Base-by-base conservation (phyloP, 1,284 basidiomycete genomes). In the Pseudozyma hubeiensis region DNA sequence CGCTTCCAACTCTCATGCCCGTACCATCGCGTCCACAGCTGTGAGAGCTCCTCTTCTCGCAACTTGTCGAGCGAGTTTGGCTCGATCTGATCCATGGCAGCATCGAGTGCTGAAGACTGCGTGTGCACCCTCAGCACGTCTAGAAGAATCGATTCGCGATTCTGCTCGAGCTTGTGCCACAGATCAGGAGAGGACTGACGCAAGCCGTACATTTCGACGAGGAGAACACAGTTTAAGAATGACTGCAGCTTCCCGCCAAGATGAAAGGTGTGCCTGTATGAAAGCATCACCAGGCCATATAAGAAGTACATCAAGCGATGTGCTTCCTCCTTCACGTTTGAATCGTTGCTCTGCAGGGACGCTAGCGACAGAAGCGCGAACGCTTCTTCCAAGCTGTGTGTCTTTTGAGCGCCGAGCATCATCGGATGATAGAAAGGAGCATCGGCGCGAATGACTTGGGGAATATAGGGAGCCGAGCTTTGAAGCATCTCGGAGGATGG, bases 1-100 rank as follows among this genome's bases (percentile, higher is more conserved):
- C 70, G 41, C 30, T 73, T 73, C 14, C 58, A 49, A 43, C 65
- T 68, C 39, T 73, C 70, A 45, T 68, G 61, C 35, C 55, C 56
- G 47, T 73, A 73, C 64, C 64, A 73, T 2, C 45, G 56, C 14
- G 53, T 46, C 64, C 61, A 68, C 3, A 57, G 43, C 24, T 19
- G 7, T 34, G 57, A 58, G 7, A 73, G 58, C 2, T 53, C 53
- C 43, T 64, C 65, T 16, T 64, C 57, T 2, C 39, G 19, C 33
- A 64, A 19, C 10, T 37, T 16, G 2, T 47, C 19, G 9, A 73
- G 31, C 13, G 46, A n/a, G 5, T 37, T 30, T 14, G 57, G 24
- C 3, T 64, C 57, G 41, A 73, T 60, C 1, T 50, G 48, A 39
- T 73, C 70, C 64, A 67, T 40, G 24, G 19, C 40, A 10, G 33